Conservation (phyloP, 805 yeast genomes). For the Metschnikowia santaceciliae region DNA sequence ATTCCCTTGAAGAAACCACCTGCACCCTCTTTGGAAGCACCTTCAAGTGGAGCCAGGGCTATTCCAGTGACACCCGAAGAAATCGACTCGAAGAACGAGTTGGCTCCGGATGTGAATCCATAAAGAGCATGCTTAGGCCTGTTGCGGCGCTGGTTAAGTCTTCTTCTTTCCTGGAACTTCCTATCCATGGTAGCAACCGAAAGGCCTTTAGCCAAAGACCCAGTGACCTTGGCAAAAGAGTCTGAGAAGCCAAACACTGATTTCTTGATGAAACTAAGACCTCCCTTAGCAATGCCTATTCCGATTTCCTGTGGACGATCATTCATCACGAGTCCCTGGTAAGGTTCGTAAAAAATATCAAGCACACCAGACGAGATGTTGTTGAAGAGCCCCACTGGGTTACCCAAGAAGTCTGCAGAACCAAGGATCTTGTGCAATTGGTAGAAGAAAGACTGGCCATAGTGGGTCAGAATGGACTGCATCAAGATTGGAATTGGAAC, state of each 20-base stretch:
- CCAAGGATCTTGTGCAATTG: constrained; percentile 92
- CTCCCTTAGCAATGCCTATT: constrained; percentile 93
- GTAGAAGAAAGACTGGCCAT: constrained; percentile 85
- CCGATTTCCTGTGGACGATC: constrained; percentile 97
- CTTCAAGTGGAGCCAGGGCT: constrained; percentile 87
- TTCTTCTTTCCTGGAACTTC: constrained; percentile 76
- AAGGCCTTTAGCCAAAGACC: constrained; percentile 90
- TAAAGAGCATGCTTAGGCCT: constrained; percentile 80
- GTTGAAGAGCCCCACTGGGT: constrained; percentile 95
- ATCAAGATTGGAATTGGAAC: constrained; percentile 74
- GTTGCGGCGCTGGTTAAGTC: constrained; percentile 70
- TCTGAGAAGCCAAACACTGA: constrained; percentile 94
- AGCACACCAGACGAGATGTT: constrained; percentile 91
- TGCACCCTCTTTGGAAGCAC: constrained; percentile 86
- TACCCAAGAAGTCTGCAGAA: constrained; percentile 93
- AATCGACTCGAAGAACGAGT: constrained; percentile 80
- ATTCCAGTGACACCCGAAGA: constrained; percentile 87
- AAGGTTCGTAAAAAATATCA: constrained; percentile 96
- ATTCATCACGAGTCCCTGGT: constrained; percentile 88
- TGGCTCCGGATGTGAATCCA: constrained; percentile 82
- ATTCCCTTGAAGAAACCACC: constrained; percentile 89
- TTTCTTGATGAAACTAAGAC: constrained; percentile 87
- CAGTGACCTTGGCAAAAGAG: constrained; percentile 87
- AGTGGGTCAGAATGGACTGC: constrained; percentile 75
- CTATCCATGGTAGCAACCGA: constrained; percentile 87